Conservation (phyloP, 2,329 filamentous ascomycete species). For the Verticillium nubilum region DNA sequence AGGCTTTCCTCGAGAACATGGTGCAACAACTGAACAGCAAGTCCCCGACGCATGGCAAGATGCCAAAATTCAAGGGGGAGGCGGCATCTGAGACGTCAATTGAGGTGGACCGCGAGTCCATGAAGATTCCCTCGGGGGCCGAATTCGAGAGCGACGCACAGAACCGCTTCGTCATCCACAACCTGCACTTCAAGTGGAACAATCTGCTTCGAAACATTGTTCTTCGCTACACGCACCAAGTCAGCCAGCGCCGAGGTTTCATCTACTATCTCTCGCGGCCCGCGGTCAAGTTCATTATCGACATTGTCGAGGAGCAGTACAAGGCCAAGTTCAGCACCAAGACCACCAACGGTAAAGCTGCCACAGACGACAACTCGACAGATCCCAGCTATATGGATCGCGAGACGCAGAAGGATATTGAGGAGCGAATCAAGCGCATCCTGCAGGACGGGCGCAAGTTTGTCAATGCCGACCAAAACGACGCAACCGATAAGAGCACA, state of each 20-base stretch:
- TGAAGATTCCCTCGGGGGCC: conserved; percentile 64
- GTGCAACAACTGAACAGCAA: conserved; percentile 41
- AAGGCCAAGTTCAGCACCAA: conserved; percentile 53
- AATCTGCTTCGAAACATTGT: conserved; percentile 95
- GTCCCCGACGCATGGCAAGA: conserved; percentile 20
- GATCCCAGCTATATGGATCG: conserved; percentile 42
- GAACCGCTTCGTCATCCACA: conserved; percentile 97
- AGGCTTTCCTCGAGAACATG: conserved; percentile 54
- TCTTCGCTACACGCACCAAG: conserved; percentile 93
- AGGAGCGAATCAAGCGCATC: conserved; percentile 81
- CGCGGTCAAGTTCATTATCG: conserved; percentile 95
- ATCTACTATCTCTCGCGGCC: conserved; percentile 95
- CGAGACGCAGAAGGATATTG: conserved; percentile 60
- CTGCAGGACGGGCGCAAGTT: conserved; percentile 79
- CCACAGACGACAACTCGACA: conserved; percentile 17
- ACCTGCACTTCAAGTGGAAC: conserved; percentile 97
- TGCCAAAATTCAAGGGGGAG: conserved; percentile 15
- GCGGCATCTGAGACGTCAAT: conserved; percentile 29
- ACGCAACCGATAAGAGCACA: conserved; percentile 23
- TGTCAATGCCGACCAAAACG: conserved; percentile 63
- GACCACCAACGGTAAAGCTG: conserved; percentile 12
- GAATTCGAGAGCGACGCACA: conserved; percentile 94
- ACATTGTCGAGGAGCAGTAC: conserved; percentile 92
- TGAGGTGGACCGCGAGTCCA: conserved; percentile 50
- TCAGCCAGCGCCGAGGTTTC: conserved; percentile 90